Base-by-base conservation (phyloP, 164 flowering plant genomes). In the Sextonia rubra region DNA sequence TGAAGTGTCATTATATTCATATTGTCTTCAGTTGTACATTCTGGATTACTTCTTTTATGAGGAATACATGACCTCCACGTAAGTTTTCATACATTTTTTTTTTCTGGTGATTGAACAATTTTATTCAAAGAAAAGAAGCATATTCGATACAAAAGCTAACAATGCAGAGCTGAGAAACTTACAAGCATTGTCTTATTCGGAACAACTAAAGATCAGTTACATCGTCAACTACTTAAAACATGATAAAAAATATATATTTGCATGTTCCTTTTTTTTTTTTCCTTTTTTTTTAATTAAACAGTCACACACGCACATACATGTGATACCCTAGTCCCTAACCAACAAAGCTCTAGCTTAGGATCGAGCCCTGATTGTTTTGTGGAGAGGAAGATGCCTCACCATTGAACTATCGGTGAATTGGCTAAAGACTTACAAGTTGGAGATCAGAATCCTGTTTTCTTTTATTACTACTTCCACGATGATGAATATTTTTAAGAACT, bases 1-100 rank as follows among this genome's bases (percentile, higher is more conserved):
- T 84, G 55, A 79, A 52, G n/a, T 24, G 48, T 25, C 25, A 25
- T 47, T 75, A 29, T 55, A 4, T 69, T 23, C 55, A n/a, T 77
- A 58, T 64, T 72, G 73, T 76, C 78, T 80, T 74, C 90, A 95
- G 99, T 68, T 88, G 44, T 93, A 95, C 80, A 83, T 95, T 73
- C 74, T 93, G 81, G 99, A 95, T 78, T 95, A 89, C 83, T 93
- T 93, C 79, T 76, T 81, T 68, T 64, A 93, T 78, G 99, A 93
- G 83, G 99, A 95, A 82, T 93, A 87, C 81, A 95, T 95, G 99
- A 95, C 99, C 66, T 91, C 99, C 80, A 95, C 98, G 98, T 95
- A 87, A 89, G 98, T 83, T 17, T 56, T 5, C 61, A 5, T 12
- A 20, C 64, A 9, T 3, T 12, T 25, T 69, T 52, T 61, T 64